Evolutionary conservation across 202 grass and related monocot species (phyloP).

Genomic region (Cymbopogon flexuosus): DNA sequence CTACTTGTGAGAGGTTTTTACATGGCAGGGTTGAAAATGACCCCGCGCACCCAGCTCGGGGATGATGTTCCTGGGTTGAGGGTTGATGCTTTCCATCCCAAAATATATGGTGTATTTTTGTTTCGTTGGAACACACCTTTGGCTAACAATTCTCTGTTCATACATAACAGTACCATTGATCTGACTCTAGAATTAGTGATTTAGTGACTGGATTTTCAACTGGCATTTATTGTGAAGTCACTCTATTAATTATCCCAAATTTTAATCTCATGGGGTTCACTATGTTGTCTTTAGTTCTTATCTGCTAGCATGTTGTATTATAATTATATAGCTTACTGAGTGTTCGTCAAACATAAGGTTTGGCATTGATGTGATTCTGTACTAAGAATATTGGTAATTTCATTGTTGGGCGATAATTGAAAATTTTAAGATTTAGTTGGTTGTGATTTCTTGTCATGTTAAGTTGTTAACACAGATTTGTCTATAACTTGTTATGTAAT

Average conservation of each 20-base stretch:
- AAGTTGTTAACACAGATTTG: not conserved
- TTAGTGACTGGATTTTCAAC: not conserved
- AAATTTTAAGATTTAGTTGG: not conserved
- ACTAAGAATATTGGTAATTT: not conserved
- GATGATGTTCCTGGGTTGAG: not conserved
- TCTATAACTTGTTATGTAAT: not conserved
- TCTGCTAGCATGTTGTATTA: not conserved
- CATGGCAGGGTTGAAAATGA: not conserved
- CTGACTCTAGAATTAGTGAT: not conserved
- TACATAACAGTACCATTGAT: not conserved
- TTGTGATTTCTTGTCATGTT: not conserved
- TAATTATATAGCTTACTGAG: not conserved
- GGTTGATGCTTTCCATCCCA: no score
- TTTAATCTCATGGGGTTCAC: not conserved
- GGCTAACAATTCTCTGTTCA: no score
- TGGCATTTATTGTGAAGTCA: not conserved
- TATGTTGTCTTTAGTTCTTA: not conserved
- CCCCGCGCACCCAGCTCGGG: not conserved
- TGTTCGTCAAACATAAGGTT: constrained; percentile 4
- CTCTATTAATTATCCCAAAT: not conserved
- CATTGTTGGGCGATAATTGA: not conserved
- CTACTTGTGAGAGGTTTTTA: not conserved
- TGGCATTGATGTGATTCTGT: not conserved
- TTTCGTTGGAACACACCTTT: no score
- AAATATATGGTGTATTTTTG: no score